Evolutionary conservation across 768 basidiomycete genomes (phyloP), one percentile per base, ranked within the genome.

Genomic region (Suillus luteus): DNA sequence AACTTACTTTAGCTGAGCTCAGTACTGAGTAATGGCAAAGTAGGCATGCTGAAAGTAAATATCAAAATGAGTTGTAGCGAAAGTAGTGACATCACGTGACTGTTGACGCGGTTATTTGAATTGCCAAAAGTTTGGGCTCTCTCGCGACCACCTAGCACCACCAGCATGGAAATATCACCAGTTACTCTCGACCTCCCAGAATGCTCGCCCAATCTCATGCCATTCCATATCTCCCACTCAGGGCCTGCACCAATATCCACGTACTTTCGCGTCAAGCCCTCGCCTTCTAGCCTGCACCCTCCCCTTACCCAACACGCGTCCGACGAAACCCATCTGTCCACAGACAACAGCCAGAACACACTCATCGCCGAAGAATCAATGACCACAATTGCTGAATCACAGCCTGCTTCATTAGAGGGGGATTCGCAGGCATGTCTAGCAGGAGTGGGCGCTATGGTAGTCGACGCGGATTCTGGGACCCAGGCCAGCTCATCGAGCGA

Each of bases 181-280:
- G 59, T 2, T 19, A n/a, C 33, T 4, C 64, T 55, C 5, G 14
- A 65, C 66, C 67, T 83, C 11, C 71, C 77, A n/a, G 63, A 66
- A 72, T 86, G 84, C 55, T 78, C 76, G 2, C 91, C 90, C 1
- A 82, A 87, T 70, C 81, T 95, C 37, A 92, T 95, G 90, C 93
- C 93, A 5, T 95, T 95, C 66, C 86, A 89, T 68, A 86, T 94
- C 55, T 75, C 81, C 14, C 86, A 92, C 73, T 79, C 82, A 11
- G 93, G 93, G 0, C 81, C 82, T 22, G 92, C 92, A 1, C 86
- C 88, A 6, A 78, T 94, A 19, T 89, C 88, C 4, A 88, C 88
- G 6, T 95, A 88, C 73, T 87, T 94, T 73, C 83, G 82, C 52
- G 79, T 88, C 60, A 82, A 81, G 61, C 73, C 78, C 3, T 71